phyloP scores from a whole-genome alignment of 2,329 filamentous ascomycete species.

The Phialemoniopsis sp. region DNA sequence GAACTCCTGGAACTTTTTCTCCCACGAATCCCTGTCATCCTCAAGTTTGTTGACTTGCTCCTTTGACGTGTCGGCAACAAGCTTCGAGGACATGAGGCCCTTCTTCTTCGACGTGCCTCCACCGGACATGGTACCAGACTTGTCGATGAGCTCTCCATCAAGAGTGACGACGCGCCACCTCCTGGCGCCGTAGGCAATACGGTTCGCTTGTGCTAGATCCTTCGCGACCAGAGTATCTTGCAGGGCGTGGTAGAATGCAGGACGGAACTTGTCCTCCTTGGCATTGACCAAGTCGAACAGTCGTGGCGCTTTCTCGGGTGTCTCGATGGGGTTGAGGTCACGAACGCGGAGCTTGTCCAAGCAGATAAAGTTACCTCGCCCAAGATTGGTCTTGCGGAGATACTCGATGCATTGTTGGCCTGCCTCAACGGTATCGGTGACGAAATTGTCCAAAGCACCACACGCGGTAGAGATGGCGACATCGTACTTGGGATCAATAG shows the following conservation, averaged over 20 bases:
- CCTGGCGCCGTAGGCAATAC: constrained; percentile 90
- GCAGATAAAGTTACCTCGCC: constrained; percentile 94
- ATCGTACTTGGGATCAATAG: constrained; percentile 91
- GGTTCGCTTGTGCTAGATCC: constrained; percentile 92
- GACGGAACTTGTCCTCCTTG: constrained; percentile 80
- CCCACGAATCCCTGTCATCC: constrained; percentile 77
- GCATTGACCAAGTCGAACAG: constrained; percentile 90
- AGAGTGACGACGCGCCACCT: constrained; percentile 96
- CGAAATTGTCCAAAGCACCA: constrained; percentile 86
- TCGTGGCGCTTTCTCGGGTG: constrained; percentile 86
- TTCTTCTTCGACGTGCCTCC: constrained; percentile 87
- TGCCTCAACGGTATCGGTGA: constrained; percentile 92
- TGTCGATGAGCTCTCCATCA: constrained; percentile 93
- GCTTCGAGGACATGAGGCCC: constrained; percentile 95
- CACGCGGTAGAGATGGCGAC: constrained; percentile 98
- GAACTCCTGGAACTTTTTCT: constrained; percentile 78
- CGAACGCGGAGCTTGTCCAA: constrained; percentile 79
- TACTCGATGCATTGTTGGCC: constrained; percentile 99
- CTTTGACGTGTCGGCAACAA: constrained; percentile 79
- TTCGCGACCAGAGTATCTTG: constrained; percentile 92
- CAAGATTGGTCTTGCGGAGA: constrained; percentile 93
- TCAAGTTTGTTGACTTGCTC: constrained; percentile 89
- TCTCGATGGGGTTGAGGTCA: constrained; percentile 76
- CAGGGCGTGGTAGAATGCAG: constrained; percentile 92
- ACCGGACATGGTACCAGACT: constrained; percentile 97